These are phyloP conservation scores for Stagonosporopsis cucurbitacearum DNA, from an alignment of 2,329 filamentous ascomycete species.

Conservation along the genomic window DNA sequence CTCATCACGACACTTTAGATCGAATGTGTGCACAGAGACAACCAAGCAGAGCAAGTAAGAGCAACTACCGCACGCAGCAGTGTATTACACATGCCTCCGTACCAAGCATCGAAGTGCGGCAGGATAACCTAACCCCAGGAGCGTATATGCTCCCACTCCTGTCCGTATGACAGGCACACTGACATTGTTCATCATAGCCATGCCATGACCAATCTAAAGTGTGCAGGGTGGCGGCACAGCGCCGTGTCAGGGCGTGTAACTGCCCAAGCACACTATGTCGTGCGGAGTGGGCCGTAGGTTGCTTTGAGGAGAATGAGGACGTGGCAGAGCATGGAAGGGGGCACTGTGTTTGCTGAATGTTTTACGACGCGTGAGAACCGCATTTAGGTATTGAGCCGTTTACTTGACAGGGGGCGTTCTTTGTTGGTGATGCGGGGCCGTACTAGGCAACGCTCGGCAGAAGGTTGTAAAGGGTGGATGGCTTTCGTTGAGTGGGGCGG, in stretches of 20 bases:
- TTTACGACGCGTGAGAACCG: neutral
- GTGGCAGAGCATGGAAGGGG: slow-evolving; percentile 36
- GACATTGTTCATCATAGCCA: neutral
- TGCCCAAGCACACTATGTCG: slow-evolving; percentile 12
- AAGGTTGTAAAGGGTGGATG: neutral
- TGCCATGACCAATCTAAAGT: neutral
- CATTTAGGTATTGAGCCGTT: neutral
- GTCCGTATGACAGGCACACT: neutral
- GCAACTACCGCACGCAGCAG: slow-evolving; percentile 2
- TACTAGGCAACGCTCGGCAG: neutral
- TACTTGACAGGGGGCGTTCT: neutral
- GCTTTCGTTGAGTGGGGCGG: neutral
- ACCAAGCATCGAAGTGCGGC: slow-evolving; percentile 2
- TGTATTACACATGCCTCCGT: neutral
- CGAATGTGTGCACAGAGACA: neutral
- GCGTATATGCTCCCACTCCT: neutral
- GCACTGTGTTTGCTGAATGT: slow-evolving; percentile 17
- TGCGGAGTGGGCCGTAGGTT: slow-evolving; percentile 25
- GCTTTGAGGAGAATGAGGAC: slow-evolving; percentile 40
- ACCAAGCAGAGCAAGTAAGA: neutral
- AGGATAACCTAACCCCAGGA: neutral
- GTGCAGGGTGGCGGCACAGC: slow-evolving; percentile 8
- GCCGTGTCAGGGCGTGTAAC: neutral
- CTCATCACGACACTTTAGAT: neutral
- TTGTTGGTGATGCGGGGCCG: neutral